Evolutionary conservation across 495 filamentous ascomycete species (phyloP), one percentile per base, ranked within the genome.

Genomic region (Aspergillus funiculosus): DNA sequence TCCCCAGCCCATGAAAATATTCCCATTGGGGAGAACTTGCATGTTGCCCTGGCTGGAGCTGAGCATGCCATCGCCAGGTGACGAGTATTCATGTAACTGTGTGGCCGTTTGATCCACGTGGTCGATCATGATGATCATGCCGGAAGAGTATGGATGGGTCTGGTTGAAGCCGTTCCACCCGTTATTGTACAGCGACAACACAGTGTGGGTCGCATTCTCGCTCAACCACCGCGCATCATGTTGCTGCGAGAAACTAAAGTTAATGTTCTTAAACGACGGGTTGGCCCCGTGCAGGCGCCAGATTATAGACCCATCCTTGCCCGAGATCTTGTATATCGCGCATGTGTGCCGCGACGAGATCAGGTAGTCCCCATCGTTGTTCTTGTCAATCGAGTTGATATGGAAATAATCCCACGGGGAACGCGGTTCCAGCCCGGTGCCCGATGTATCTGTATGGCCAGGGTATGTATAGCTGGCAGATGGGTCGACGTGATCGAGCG

Each of bases 321-420:
- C 77, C 26, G 78, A 79, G 48, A 83, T 73, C 52, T 78, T 78
- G 54, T 77, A 78, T 38, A 83, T 68, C 21, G 75, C 66, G 54
- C 71, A 74, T 1, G 73, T 73, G 52, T 82, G 73, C 4, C 80
- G 75, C 5, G 75, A 74, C 1, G 78, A 81, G 19, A 82, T 73
- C 28, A 82, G 53, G 53, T 81, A 82, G 58, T 79, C 73, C 5
- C 78, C 77, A 3, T 72, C 69, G 0, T 32, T 31, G 54, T 78
- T 72, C 57, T 79, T 80, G 52, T 81, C 78, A 39, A 83, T 66
- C 14, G 75, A 78, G 58, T 82, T 81, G 61, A 83, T 77, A 58
- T 81, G 78, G 63, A 81, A 82, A 57, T 77, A 81, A 57, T 83
- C 77, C 74, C 75, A 82, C 3, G 79, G 72, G 47, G 73, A 57